Evolutionary conservation across 768 basidiomycete species (phyloP), one percentile per base, ranked within the genome.

Genomic region (Neoboletus subvelutipes): DNA sequence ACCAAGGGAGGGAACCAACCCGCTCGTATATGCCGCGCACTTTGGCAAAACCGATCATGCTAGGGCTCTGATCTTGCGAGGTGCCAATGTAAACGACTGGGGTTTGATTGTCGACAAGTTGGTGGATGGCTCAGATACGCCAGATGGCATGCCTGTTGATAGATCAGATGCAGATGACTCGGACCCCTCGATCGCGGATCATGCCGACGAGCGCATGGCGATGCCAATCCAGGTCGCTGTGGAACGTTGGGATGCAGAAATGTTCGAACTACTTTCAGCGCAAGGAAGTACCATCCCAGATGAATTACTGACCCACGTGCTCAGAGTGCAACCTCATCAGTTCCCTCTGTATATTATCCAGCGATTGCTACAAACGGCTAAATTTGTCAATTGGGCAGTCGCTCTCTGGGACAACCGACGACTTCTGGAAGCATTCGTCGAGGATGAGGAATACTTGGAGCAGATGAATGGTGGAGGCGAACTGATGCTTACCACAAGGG

Each of bases 1-100:
- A 11, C 5, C 42, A 10, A 45, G 22, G 46, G 42, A 36, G 2
- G 36, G 52, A 8, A 57, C 37, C 1, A 62, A 63, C 18, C 61
- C 61, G 0, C 60, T 63, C 1, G 37, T 63, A 26, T 62, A 63
- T 20, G 59, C 59, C 4, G 42, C 46, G 1, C 41, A 24, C 8
- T 49, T 62, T 9, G 50, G 45, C 8, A 57, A 54, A 29, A 48
- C 24, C 1, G 40, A 18, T 0, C 52, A 50, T 45, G 55, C 55
- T 10, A 29, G 22, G n/a, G 11, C 24, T 4, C 2, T 63, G 41
- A 36, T 63, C 15, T 52, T 10, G 2, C 48, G 24, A 4, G 48
- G 49, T 22, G 41, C 29, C 9, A 1, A 41, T 22, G 20, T 62
- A 3, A 47, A 62, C 11, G 17, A n/a, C 4, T 34, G 1, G 1